These are phyloP conservation scores for Botrytis medusae DNA, from an alignment of 2,329 filamentous ascomycete genomes.

Conservation along the genomic window DNA sequence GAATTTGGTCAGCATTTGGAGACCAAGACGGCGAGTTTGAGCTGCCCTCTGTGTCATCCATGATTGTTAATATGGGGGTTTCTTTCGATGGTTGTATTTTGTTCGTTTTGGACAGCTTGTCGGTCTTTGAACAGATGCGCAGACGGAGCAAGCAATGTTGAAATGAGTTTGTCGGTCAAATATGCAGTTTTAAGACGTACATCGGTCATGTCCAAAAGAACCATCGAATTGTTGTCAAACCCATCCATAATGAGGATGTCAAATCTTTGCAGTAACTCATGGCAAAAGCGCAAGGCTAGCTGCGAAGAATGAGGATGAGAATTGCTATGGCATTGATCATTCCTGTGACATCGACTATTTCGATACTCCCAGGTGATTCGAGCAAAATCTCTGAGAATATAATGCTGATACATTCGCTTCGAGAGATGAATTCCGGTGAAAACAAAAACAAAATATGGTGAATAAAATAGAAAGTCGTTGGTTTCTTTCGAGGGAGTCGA, in stretches of 20 bases:
- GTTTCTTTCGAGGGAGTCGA: neutral
- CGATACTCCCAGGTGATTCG: neutral
- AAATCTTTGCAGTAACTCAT: neutral
- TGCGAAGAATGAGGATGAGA: neutral
- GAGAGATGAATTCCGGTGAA: neutral
- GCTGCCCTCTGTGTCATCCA: neutral
- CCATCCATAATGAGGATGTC: neutral
- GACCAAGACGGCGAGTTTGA: neutral
- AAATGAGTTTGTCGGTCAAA: conserved; percentile 8
- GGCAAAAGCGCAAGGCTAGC: neutral
- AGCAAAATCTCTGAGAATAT: neutral
- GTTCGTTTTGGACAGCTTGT: conserved; percentile 10
- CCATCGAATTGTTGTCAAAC: neutral
- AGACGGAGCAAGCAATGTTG: conserved; percentile 4
- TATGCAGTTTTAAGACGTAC: conserved; percentile 19
- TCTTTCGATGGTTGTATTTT: conserved; percentile 4
- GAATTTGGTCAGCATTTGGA: neutral
- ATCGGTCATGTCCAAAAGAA: conserved; percentile 15
- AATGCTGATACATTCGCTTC: neutral
- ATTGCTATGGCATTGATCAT: neutral
- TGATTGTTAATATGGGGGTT: neutral
- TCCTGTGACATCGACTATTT: neutral
- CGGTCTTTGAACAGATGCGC: neutral
- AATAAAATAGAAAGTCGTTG: neutral
- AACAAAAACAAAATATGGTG: neutral